These are phyloP conservation scores for Syncephalastrum contaminatum DNA, from an alignment of 371 early-diverging fungal species.

Conservation along the genomic window DNA sequence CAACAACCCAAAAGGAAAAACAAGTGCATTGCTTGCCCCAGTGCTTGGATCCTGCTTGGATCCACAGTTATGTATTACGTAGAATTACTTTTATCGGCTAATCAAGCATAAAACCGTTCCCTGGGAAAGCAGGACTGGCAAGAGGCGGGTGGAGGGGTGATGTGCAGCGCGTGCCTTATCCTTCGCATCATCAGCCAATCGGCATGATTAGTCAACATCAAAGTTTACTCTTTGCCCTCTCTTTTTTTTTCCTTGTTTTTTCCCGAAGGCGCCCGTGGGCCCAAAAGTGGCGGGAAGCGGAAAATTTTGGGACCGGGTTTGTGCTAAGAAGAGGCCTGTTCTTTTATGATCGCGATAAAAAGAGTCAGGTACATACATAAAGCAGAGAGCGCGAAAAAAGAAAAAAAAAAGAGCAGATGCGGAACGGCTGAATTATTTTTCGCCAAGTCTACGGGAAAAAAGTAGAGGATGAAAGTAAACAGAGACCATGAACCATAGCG, in stretches of 20 bases:
- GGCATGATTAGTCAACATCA: slow-evolving; percentile 16
- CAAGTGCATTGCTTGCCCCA: too few species aligned
- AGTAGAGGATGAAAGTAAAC: too few species aligned
- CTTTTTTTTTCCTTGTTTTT: slow-evolving; percentile 12
- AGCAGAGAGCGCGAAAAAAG: background rate
- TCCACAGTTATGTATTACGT: too few species aligned
- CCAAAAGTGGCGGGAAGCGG: slow-evolving; percentile 15
- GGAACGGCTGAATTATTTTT: slow-evolving; percentile 8
- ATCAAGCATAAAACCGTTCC: too few species aligned
- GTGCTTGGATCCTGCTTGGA: too few species aligned
- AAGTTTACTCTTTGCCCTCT: background rate
- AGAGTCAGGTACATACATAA: background rate
- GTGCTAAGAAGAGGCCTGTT: background rate
- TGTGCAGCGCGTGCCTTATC: too few species aligned
- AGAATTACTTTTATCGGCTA: too few species aligned
- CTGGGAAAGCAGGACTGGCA: too few species aligned
- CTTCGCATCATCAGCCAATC: slow-evolving; percentile 12
- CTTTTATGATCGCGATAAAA: background rate
- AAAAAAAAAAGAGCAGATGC: background rate
- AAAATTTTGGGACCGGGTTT: slow-evolving; percentile 7
- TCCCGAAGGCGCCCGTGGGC: slow-evolving; percentile 12
- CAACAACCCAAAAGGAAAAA: too few species aligned
- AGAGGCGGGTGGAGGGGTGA: too few species aligned
- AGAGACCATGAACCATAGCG: too few species aligned
- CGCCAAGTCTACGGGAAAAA: slow-evolving; percentile 4